Base-by-base conservation (phyloP, 176 grass and related monocot species). In the Triticum monococcum region DNA sequence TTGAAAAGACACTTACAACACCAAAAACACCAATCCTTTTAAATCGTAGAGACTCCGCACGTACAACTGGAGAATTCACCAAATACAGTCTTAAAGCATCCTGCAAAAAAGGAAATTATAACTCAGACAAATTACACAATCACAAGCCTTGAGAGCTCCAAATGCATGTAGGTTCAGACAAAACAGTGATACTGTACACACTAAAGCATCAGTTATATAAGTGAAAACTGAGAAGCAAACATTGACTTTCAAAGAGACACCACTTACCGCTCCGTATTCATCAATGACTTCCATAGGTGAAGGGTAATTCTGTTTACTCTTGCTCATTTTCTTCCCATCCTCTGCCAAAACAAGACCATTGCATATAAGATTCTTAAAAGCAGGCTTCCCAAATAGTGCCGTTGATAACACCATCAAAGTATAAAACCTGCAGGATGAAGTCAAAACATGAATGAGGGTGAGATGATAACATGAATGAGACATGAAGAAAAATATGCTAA, bases 261-360 rank as follows among this genome's bases (percentile, higher is more conserved):
- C 23, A 85, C 88, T 79, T 96, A 99, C 97, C 77, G 97, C 94
- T 84, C 97, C 97, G 61, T 96, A 99, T 78, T 99, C 92, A 40
- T 79, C 35, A 64, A 99, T 96, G 81, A 99, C 89, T 80, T 94
- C 92, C 40, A 79, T 75, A 63, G 97, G 92, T 31, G 97, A 83
- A 64, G 97, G 97, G 84, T 90, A 99, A 87, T 99, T 99, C 81
- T 96, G 92, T 87, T 96, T 91, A 86, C 94, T 94, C 89, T 99
- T 99, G 86, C 97, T 99, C 97, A 99, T 99, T 94, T 99, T 99
- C 90, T 96, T 99, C 36, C 97, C 97, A 90, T 99, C 94, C 84
- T 99, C 92, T 69, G 94, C 97, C 80, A 99, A 93, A 24, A 99
- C 97, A 86, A 99, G 92, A 82, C 97, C 97, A 85, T 99, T 99